phyloP scores from a whole-genome alignment of 345 rosid genomes.

The Noccaea bulbosa region DNA sequence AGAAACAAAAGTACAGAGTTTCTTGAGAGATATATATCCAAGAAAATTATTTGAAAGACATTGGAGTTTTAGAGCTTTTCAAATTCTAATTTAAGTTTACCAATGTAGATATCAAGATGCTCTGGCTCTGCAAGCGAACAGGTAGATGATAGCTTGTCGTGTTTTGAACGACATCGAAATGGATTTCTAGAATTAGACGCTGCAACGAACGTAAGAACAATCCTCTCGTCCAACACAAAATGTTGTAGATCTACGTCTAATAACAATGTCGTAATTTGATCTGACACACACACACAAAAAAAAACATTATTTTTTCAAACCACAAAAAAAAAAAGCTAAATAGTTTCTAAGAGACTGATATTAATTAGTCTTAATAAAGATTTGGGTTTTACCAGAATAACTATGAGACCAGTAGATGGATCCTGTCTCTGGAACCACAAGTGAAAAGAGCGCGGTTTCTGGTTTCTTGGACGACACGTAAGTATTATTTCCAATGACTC shows the following conservation, averaged over 20 bases:
- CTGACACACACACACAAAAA: conserved; percentile 46
- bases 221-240: conserved; percentile 72
- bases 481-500: conserved; percentile 44
- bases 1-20: neutral
- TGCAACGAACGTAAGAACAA: conserved; percentile 72
- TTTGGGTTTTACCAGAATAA: conserved; percentile 62
- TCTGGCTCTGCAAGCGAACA: conserved; percentile 64
- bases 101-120: conserved; percentile 53
- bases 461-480: conserved; percentile 69
- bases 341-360: conserved; percentile 37
- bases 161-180: conserved; percentile 61
- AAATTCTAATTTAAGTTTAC: conserved; percentile 33
- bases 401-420: conserved; percentile 75
- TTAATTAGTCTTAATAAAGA: neutral
- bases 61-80: neutral
- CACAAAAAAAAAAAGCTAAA: neutral
- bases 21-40: neutral
- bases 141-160: conserved; percentile 61
- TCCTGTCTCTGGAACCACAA: conserved; percentile 75
- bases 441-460: conserved; percentile 54
- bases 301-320: neutral
- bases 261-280: conserved; percentile 46
- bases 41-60: neutral
- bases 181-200: conserved; percentile 73
- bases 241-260: conserved; percentile 64